Base-by-base conservation (phyloP, 2,329 filamentous ascomycete species). In the Colletotrichum godetiae region DNA sequence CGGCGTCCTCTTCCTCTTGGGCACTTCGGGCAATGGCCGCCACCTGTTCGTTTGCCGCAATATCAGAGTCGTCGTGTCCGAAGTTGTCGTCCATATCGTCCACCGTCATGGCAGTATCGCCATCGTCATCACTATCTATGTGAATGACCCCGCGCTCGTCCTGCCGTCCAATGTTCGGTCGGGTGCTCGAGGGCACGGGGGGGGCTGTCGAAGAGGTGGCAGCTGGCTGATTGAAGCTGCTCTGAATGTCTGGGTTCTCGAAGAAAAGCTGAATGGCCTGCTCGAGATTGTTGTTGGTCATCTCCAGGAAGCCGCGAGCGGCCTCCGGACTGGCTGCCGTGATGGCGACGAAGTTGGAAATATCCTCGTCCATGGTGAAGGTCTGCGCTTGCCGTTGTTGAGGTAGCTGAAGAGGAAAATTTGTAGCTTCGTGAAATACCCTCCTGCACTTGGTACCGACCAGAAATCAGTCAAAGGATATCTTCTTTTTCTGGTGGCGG, bases 201-300 rank as follows among this genome's bases (percentile, higher is more conserved):
- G 79, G 80, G 11, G 79, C 64, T 27, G 63, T 75, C 27, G 83
- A 77, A n/a, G 83, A 76, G 68, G 77, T 76, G 22, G 83, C 77
- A 12, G 83, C 76, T 33, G 83, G 76, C 15, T 86, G 80, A 62
- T 83, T 79, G 72, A 89, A 82, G 70, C 83, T 84, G 56, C 84
- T 84, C 76, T 88, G 90, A 74, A 92, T 90, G 60, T 96, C 95
- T 56, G 93, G 94, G 80, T 93, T 97, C 80, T 97, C 95, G 82
- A 95, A 98, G 85, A 92, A 99, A 13, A 98, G 91, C 79, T 94
- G 91, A 78, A 98, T 92, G 31, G 97, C 97, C 79, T 96, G 93
- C 82, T 95, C 92, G 64, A 96, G 86, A 80, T 98, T 93, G 78
- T 92, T 92, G 77, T 94, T 93, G n/a, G 95, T 92, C 80, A 99